Conservation (phyloP, 2,329 filamentous ascomycete species). For the Microsporum audouinii region DNA sequence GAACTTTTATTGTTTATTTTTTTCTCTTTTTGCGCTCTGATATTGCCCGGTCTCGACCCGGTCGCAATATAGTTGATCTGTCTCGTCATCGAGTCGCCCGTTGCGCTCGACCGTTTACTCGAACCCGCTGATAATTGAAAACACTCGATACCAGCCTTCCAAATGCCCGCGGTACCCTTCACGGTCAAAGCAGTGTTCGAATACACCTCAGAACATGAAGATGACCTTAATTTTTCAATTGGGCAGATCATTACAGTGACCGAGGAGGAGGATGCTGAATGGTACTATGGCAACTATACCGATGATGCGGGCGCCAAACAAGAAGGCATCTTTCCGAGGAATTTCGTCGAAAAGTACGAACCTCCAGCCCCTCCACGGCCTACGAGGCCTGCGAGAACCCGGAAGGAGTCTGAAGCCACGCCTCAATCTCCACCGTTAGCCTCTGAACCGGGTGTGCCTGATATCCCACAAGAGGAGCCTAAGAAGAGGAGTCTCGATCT, state of each 20-base stretch:
- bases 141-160: slow-evolving; percentile 17
- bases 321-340: slow-evolving; percentile 85
- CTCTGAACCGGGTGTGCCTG: slow-evolving; percentile 17
- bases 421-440: slow-evolving; percentile 25
- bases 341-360: slow-evolving; percentile 95
- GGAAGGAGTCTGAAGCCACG: slow-evolving; percentile 46
- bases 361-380: slow-evolving; percentile 82
- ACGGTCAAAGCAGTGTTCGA: slow-evolving; percentile 95
- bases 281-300: slow-evolving; percentile 81
- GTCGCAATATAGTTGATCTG: not conserved
- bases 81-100: not conserved
- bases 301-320: slow-evolving; percentile 62
- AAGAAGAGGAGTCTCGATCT: slow-evolving; percentile 1
- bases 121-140: not conserved
- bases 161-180: slow-evolving; percentile 63
- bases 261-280: slow-evolving; percentile 83
- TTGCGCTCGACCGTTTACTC: slow-evolving; percentile 1
- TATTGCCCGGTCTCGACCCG: not conserved
- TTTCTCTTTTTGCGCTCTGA: not conserved
- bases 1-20: too few species aligned
- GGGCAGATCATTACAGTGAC: slow-evolving; percentile 92
- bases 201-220: slow-evolving; percentile 83
- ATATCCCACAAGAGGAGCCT: not conserved
- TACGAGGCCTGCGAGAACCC: slow-evolving; percentile 55
- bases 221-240: slow-evolving; percentile 76